phyloP scores from a whole-genome alignment of 2,329 filamentous ascomycete species.

The Sclerotinia trifoliorum region DNA sequence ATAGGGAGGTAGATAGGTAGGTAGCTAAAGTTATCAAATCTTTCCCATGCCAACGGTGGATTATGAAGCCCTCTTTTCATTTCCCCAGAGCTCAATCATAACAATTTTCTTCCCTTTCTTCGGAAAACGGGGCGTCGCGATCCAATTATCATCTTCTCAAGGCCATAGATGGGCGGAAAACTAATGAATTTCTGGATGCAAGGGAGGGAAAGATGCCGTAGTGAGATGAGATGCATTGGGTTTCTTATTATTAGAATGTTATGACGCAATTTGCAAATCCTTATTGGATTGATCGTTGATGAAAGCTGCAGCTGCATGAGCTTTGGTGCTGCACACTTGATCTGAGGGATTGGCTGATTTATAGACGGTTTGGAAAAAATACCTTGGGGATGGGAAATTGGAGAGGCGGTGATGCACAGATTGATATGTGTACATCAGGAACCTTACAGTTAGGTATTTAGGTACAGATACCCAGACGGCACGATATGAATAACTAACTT shows the following conservation, averaged over 20 bases:
- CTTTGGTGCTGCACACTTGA: not conserved
- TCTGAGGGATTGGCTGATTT: not conserved
- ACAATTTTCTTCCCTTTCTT: not conserved
- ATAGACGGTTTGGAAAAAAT: not conserved
- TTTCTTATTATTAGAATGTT: conserved; percentile 14
- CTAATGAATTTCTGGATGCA: not conserved
- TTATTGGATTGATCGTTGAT: not conserved
- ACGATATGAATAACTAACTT: not conserved
- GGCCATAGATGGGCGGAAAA: not conserved
- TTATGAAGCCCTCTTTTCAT: not conserved
- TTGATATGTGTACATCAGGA: not conserved
- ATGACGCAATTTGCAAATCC: conserved; percentile 10
- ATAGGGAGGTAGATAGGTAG: too few species aligned
- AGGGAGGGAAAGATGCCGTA: conserved; percentile 1
- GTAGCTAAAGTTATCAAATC: not conserved
- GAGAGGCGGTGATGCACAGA: not conserved
- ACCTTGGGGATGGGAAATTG: conserved; percentile 3
- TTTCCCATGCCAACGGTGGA: conserved; percentile 3
- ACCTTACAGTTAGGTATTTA: not conserved
- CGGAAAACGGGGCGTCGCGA: not conserved
- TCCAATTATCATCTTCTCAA: not conserved
- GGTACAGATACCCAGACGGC: not conserved
- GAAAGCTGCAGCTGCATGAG: conserved; percentile 11
- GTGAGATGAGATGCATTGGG: conserved; percentile 2
- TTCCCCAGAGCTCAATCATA: conserved; percentile 9